phyloP scores from a whole-genome alignment of 2,329 filamentous ascomycete genomes.

The Cryphonectria carpinicola region DNA sequence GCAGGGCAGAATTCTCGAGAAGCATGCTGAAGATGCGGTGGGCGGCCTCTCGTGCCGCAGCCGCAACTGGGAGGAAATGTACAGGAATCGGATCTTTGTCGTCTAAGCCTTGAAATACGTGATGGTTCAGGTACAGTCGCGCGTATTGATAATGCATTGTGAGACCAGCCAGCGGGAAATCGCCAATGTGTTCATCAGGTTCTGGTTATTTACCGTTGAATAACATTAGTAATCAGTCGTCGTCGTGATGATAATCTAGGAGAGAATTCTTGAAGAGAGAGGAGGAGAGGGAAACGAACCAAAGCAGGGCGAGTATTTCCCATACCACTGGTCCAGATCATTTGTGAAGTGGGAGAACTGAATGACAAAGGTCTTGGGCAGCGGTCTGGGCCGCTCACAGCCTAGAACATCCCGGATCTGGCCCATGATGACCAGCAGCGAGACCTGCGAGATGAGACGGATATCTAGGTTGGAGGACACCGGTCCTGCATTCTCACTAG shows the following conservation, averaged over 20 bases:
- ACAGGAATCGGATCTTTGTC: neutral
- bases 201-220: neutral
- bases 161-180: constrained; percentile 8
- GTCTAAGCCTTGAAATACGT: constrained; percentile 2
- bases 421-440: constrained; percentile 9
- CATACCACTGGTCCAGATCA: constrained; percentile 4
- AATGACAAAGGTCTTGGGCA: neutral
- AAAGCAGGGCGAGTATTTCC: constrained; percentile 5
- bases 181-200: constrained; percentile 1
- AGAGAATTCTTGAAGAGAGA: too few species aligned
- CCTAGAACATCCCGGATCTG: constrained; percentile 9
- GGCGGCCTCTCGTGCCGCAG: neutral
- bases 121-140: neutral
- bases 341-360: constrained; percentile 5
- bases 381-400: neutral
- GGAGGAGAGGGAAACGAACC: neutral
- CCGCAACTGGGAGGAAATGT: constrained; percentile 2
- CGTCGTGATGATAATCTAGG: neutral
- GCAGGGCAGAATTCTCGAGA: neutral
- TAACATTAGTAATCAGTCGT: neutral
- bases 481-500: neutral
- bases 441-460: constrained; percentile 11
- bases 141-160: constrained; percentile 8
- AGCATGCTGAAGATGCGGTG: constrained; percentile 1
- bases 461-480: neutral